Conservation (phyloP, 495 filamentous ascomycete genomes). For the Xylaria grammica region DNA sequence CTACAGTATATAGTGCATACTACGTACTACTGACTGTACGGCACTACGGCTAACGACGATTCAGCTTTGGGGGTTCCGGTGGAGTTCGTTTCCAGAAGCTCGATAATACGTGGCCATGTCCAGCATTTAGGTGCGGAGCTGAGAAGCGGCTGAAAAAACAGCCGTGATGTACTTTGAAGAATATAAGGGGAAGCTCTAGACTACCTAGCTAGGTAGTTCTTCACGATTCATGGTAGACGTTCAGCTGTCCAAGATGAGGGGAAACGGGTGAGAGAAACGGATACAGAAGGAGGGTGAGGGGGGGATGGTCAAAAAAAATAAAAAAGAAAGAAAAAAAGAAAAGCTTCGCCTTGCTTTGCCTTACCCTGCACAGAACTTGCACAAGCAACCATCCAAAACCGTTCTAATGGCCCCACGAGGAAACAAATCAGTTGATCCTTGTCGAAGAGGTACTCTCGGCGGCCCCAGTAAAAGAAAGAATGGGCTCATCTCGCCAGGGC, state of each 20-base stretch:
- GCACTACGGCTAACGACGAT: neutral
- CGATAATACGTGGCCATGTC: conserved; percentile 25
- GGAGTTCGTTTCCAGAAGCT: conserved; percentile 23
- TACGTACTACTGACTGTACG: neutral
- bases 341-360: conserved; percentile 10
- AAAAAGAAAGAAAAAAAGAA: neutral
- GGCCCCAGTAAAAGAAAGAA: conserved; percentile 14
- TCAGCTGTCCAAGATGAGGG: conserved; percentile 16
- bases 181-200: neutral
- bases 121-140: conserved; percentile 18
- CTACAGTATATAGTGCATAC: neutral
- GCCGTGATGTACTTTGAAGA: conserved; percentile 1
- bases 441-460: conserved; percentile 13
- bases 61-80: conserved; percentile 21
- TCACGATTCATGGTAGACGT: neutral
- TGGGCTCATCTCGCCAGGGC: conserved; percentile 27
- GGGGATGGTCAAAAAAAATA: neutral
- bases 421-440: conserved; percentile 13
- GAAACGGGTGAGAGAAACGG: conserved; percentile 2
- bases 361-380: conserved; percentile 9
- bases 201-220: neutral
- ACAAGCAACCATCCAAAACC: neutral
- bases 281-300: neutral
- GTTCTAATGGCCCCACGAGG: conserved; percentile 5
- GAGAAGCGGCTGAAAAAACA: conserved; percentile 27